These are phyloP conservation scores for Peniophora sp. DNA, from an alignment of 1,284 basidiomycete genomes.

Conservation along the genomic window DNA sequence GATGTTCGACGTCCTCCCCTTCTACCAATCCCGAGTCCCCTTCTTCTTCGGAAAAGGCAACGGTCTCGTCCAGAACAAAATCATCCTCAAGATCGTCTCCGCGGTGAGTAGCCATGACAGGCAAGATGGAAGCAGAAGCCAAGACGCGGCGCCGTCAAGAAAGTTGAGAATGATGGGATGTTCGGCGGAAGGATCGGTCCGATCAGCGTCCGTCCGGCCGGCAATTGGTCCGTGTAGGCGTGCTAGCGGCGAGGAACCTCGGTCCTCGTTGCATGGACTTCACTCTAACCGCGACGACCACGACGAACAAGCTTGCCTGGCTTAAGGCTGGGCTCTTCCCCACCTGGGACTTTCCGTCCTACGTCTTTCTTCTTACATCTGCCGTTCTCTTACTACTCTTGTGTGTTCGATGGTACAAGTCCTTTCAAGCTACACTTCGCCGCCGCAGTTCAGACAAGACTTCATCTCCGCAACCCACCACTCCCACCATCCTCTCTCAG, in stretches of 20 bases:
- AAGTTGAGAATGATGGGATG: background rate
- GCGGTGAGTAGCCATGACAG: conserved; percentile 25
- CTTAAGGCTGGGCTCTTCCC: background rate
- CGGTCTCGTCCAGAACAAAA: conserved; percentile 63
- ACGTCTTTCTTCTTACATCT: background rate
- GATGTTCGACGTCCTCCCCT: conserved; percentile 29
- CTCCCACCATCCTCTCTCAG: conserved; percentile 2
- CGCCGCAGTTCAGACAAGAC: background rate
- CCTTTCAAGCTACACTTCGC: background rate
- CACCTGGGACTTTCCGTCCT: background rate
- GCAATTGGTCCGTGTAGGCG: background rate
- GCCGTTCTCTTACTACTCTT: background rate
- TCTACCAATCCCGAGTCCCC: conserved; percentile 25
- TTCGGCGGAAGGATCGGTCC: background rate
- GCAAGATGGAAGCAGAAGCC: background rate
- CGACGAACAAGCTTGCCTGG: background rate
- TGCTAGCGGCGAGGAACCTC: no score
- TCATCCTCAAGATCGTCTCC: conserved; percentile 81
- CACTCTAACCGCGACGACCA: no score
- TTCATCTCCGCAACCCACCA: background rate
- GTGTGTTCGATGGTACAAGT: conserved; percentile 4
- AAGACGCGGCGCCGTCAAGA: background rate
- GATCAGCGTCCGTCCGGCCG: background rate
- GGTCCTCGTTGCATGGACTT: no score
- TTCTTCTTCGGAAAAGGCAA: conserved; percentile 53